Percentiles rank a stretch among this genome's conserved stretches.
phyloP scores from a whole-genome alignment of 495 filamentous ascomycete genomes.

The Penicillium dipodomyicola region DNA sequence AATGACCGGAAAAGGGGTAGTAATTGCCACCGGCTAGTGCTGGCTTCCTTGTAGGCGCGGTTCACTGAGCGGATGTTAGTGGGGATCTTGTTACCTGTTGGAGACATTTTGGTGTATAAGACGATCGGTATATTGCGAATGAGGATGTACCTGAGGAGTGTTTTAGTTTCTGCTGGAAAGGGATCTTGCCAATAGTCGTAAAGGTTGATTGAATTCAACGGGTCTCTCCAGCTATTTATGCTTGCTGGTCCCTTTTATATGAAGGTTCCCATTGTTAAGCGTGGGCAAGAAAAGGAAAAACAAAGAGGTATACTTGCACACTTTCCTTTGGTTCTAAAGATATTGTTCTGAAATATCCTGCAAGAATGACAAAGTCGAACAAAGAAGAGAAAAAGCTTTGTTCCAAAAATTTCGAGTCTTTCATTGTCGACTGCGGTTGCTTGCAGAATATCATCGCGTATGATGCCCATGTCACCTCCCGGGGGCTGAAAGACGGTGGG shows the following conservation, averaged over 20 bases:
- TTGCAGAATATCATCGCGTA: not conserved
- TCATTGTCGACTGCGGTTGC: not conserved
- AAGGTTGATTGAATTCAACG: not conserved
- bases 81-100: not conserved
- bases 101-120: not conserved
- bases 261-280: not conserved
- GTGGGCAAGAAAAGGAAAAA: not conserved
- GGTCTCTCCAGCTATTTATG: not conserved
- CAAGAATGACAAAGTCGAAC: not conserved
- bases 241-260: not conserved
- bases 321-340: not conserved
- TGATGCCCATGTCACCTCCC: not conserved
- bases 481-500: not conserved
- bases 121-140: not conserved
- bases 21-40: slow-evolving; percentile 2
- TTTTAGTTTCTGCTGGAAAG: not conserved
- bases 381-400: not conserved
- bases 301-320: not conserved
- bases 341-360: not conserved
- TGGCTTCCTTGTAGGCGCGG: not conserved
- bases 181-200: too few relatives aligned
- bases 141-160: not conserved
- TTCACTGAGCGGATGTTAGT: not conserved
- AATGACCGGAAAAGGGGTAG: not conserved
- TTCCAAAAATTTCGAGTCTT: not conserved